A percentile compares a stretch with the other conserved stretches of the same genome.
phyloP scores from a whole-genome alignment of 441 rosid genomes.

The Theobroma grandiflorum region DNA sequence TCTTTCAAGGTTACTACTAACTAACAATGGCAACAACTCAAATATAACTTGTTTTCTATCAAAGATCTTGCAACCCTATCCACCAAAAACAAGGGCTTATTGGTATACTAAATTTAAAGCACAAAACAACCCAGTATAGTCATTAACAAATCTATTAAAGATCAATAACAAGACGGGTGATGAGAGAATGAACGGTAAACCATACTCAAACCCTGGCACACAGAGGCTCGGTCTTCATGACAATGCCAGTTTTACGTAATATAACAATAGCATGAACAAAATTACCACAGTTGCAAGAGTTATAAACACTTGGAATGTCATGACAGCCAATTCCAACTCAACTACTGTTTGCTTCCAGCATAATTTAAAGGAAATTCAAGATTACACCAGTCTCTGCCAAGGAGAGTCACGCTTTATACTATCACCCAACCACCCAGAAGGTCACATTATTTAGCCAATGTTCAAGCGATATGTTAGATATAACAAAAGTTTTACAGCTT shows the following conservation, averaged over 20 bases:
- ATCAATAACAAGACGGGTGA: background rate
- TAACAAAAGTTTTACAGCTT: slow-evolving; percentile 45
- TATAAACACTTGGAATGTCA: background rate
- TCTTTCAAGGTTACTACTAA: background rate
- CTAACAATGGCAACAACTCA: background rate
- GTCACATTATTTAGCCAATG: background rate
- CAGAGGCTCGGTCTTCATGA: background rate
- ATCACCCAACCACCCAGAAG: background rate
- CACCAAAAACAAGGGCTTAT: background rate
- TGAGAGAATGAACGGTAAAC: background rate
- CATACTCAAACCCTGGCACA: background rate
- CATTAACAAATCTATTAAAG: background rate
- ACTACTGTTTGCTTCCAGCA: background rate
- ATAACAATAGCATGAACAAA: background rate
- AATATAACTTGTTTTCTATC: too few relatives aligned
- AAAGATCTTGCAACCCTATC: background rate
- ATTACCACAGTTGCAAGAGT: background rate
- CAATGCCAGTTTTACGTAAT: background rate
- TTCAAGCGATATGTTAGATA: background rate
- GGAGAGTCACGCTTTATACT: background rate
- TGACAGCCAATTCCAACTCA: background rate
- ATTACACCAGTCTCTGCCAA: background rate
- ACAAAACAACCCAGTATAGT: background rate
- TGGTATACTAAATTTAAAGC: too few relatives aligned
- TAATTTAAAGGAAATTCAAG: background rate